These are phyloP conservation scores for Globomyces pollinis-pini DNA, from an alignment of 192 early-diverging fungal species.

Conservation along the genomic window DNA sequence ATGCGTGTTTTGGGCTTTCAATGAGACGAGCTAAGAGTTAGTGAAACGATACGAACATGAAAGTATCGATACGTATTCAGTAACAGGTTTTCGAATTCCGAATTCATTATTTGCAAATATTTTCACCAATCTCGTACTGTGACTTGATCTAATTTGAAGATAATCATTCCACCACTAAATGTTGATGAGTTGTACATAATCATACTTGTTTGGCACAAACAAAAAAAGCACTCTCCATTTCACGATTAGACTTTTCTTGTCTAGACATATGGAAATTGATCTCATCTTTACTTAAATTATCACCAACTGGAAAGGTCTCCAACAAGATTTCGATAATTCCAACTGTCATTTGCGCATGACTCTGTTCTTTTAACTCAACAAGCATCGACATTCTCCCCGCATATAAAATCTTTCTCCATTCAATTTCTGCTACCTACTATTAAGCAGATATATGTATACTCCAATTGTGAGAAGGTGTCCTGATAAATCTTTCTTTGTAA, in stretches of 20 bases:
- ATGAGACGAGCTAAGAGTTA: neutral
- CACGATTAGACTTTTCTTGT: neutral
- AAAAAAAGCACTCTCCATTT: neutral
- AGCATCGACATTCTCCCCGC: neutral
- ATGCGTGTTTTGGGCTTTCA: neutral
- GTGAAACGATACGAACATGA: neutral
- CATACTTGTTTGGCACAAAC: slow-evolving; percentile 3
- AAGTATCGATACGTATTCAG: neutral
- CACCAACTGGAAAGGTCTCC: neutral
- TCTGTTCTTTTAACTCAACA: neutral
- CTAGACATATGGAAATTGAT: neutral
- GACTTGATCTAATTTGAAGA: slow-evolving; percentile 3
- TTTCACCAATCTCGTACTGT: slow-evolving; percentile 2
- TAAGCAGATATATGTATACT: no score
- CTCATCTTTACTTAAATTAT: neutral
- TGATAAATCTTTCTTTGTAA: neutral
- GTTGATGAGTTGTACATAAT: no score
- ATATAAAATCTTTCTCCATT: neutral
- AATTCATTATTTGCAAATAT: slow-evolving; percentile 8
- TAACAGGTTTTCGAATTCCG: neutral
- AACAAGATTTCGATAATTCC: slow-evolving; percentile 1
- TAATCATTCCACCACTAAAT: slow-evolving; percentile 12
- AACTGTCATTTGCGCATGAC: neutral
- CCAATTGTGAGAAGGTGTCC: neutral
- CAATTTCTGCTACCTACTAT: slow-evolving; percentile 2